Conservation (phyloP, 2,329 filamentous ascomycete genomes). For the Ophiostoma sp. region DNA sequence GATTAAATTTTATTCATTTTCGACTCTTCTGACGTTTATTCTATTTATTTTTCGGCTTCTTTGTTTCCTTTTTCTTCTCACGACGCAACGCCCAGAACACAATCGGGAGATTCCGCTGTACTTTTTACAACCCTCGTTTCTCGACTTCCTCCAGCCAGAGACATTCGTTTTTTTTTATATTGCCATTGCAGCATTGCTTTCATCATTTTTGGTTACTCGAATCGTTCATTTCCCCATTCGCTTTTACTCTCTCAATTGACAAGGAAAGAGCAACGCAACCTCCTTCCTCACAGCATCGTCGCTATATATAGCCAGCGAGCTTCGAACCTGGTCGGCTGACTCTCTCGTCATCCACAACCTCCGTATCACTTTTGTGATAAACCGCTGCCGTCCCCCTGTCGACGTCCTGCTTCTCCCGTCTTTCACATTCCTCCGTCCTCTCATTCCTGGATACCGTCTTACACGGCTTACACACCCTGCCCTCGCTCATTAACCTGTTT, state of each 20-base stretch:
- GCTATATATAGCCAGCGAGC: background rate
- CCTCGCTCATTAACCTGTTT: background rate
- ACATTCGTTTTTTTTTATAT: background rate
- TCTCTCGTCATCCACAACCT: background rate
- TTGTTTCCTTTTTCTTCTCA: conserved; percentile 7
- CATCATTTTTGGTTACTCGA: background rate
- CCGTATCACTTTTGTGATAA: background rate
- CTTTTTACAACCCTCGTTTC: background rate
- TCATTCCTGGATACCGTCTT: background rate
- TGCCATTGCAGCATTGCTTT: background rate
- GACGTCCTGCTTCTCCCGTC: background rate
- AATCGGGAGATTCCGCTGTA: conserved; percentile 15
- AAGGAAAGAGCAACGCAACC: background rate
- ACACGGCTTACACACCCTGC: background rate
- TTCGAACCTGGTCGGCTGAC: background rate
- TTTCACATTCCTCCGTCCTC: background rate
- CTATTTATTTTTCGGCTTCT: conserved; percentile 15
- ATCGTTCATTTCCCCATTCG: background rate
- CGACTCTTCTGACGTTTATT: background rate
- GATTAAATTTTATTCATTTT: conserved; percentile 5
- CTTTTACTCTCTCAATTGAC: background rate
- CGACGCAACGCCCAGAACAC: background rate
- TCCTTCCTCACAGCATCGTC: conserved; percentile 1
- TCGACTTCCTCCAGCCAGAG: background rate
- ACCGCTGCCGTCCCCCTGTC: background rate